Conservation (phyloP, 1,284 basidiomycete species). For the Melampsora americana region DNA sequence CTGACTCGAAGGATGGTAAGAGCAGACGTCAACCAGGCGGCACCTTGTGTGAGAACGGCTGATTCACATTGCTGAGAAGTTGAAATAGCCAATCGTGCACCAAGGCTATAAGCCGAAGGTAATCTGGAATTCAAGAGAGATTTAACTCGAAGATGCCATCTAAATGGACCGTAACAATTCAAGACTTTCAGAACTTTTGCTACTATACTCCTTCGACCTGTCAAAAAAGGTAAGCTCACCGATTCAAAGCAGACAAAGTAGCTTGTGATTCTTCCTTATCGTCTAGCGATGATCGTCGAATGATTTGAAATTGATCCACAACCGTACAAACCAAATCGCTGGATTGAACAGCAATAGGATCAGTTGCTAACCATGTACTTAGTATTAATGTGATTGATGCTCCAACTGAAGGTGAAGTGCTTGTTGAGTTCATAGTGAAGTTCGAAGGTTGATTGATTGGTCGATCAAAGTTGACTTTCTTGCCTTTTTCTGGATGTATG, state of each 20-base stretch:
- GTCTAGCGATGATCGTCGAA: background rate
- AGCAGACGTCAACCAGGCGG: constrained; percentile 6
- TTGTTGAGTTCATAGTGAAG: no score
- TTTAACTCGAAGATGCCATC: constrained; percentile 17
- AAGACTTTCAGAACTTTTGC: background rate
- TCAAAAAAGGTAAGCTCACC: background rate
- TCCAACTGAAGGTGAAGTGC: no score
- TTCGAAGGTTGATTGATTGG: no score
- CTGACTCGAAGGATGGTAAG: constrained; percentile 5
- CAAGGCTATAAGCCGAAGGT: background rate
- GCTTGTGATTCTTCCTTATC: background rate
- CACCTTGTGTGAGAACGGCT: background rate
- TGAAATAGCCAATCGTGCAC: constrained; percentile 7
- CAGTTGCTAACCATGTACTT: background rate
- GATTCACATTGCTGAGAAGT: constrained; percentile 4
- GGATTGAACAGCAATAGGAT: background rate
- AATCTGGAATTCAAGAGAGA: constrained; percentile 24
- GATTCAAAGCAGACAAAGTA: no score
- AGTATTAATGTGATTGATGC: constrained; percentile 3
- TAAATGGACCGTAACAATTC: background rate
- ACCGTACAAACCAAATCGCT: background rate
- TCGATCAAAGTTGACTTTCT: no score
- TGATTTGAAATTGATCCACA: background rate
- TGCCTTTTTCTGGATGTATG: no score
- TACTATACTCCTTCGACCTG: background rate